These are phyloP conservation scores for Fusarium sp. DNA, from an alignment of 2,329 filamentous ascomycete genomes.

Conservation along the genomic window DNA sequence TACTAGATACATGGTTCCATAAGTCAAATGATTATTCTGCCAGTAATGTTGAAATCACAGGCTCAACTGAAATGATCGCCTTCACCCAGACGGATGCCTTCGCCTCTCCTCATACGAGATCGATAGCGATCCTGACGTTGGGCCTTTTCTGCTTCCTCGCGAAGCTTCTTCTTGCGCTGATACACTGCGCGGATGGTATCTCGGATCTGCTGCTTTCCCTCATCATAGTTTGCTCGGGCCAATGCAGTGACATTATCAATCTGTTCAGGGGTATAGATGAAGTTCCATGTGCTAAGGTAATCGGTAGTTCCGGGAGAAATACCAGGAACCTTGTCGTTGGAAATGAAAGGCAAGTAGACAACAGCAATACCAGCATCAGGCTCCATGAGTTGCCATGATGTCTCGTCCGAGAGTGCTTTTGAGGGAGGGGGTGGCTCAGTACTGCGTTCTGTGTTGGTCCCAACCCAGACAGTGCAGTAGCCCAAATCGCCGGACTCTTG, in stretches of 20 bases:
- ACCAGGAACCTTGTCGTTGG: slow-evolving; percentile 80
- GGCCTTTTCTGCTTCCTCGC: slow-evolving; percentile 63
- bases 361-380: slow-evolving; percentile 87
- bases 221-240: slow-evolving; percentile 85
- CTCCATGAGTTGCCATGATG: slow-evolving; percentile 72
- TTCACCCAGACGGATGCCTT: slow-evolving; percentile 66
- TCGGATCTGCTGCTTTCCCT: slow-evolving; percentile 81
- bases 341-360: slow-evolving; percentile 88
- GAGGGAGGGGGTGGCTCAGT: slow-evolving; percentile 62
- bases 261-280: slow-evolving; percentile 91
- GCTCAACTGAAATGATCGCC: slow-evolving; percentile 71
- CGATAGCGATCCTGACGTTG: slow-evolving; percentile 55
- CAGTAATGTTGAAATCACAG: slow-evolving; percentile 1
- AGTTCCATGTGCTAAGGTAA: slow-evolving; percentile 97
- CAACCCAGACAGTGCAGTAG: slow-evolving; percentile 96
- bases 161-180: slow-evolving; percentile 81
- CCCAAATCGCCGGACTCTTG: slow-evolving; percentile 72
- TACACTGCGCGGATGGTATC: slow-evolving; percentile 88
- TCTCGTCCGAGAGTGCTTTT: slow-evolving; percentile 68
- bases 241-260: slow-evolving; percentile 86
- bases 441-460: slow-evolving; percentile 78
- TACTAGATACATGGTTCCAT: slow-evolving; percentile 24
- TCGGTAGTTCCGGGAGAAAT: slow-evolving; percentile 87
- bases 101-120: slow-evolving; percentile 59
- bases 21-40: background rate